Conservation (phyloP, 2,329 filamentous ascomycete genomes). For the Pleoardoris graminearum region DNA sequence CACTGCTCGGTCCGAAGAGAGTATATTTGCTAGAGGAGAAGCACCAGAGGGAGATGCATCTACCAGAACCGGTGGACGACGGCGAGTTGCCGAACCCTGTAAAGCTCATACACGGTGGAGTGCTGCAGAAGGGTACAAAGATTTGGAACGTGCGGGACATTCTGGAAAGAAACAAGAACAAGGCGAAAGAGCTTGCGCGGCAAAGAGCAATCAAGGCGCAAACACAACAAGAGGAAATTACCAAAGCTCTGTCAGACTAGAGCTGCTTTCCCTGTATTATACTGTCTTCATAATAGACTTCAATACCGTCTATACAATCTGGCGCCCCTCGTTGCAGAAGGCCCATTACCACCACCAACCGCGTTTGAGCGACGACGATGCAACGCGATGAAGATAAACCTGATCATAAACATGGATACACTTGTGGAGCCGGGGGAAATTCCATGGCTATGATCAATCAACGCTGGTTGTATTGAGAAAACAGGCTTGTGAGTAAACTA, state of each 20-base stretch:
- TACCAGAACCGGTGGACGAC: constrained; percentile 28
- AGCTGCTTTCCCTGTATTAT: constrained; percentile 7
- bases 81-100: constrained; percentile 27
- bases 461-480: too few relatives aligned
- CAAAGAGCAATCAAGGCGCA: not conserved
- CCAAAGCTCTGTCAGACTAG: constrained; percentile 5
- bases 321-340: not conserved
- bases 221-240: not conserved
- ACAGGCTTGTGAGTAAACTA: too few relatives aligned
- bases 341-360: not conserved
- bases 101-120: not conserved
- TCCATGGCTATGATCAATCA: too few relatives aligned
- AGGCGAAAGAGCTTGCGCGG: not conserved
- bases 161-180: constrained; percentile 4
- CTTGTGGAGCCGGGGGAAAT: too few relatives aligned
- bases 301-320: constrained; percentile 2
- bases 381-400: too few relatives aligned
- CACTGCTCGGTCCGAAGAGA: constrained; percentile 33
- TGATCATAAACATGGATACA: too few relatives aligned
- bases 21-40: constrained; percentile 36
- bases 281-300: constrained; percentile 11
- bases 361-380: not conserved
- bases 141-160: constrained; percentile 8
- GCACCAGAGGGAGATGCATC: constrained; percentile 33
- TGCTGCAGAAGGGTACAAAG: constrained; percentile 2